These are phyloP conservation scores for Syzygium jambos DNA, from an alignment of 345 rosid genomes.

Conservation along the genomic window DNA sequence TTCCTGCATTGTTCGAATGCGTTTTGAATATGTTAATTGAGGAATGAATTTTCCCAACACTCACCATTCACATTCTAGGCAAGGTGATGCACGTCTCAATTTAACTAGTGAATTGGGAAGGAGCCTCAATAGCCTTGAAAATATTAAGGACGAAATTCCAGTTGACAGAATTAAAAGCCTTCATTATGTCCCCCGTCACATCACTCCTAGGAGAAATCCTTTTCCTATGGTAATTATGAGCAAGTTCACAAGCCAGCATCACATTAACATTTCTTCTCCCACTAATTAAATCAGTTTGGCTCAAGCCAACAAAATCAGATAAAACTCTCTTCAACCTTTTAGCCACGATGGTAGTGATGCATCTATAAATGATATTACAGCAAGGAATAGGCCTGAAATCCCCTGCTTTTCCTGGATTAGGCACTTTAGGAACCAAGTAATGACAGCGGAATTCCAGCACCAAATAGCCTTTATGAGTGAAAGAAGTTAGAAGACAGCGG, in stretches of 20 bases:
- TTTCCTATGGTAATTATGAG: neutral
- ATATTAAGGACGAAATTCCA: neutral
- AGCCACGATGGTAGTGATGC: neutral
- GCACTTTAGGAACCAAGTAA: neutral
- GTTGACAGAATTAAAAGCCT: neutral
- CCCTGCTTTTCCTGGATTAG: neutral
- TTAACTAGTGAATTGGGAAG: neutral
- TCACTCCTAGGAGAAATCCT: neutral
- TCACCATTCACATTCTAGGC: neutral
- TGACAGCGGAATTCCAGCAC: neutral
- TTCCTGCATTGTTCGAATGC: too few relatives aligned
- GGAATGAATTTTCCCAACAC: neutral
- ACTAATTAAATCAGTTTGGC: neutral
- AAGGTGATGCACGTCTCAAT: neutral
- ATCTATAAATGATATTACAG: neutral
- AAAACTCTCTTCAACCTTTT: neutral
- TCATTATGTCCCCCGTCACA: neutral
- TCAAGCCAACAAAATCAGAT: neutral
- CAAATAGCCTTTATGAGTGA: neutral
- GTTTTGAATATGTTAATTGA: too few relatives aligned
- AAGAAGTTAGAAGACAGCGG: neutral
- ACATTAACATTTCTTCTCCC: neutral
- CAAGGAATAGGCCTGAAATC: neutral
- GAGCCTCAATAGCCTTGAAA: neutral
- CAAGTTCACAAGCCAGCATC: neutral